Percentiles rank a stretch among this genome's conserved stretches.
These are phyloP conservation scores for Ampelomyces quisqualis DNA, from an alignment of 2,329 filamentous ascomycete species.

Conservation along the genomic window DNA sequence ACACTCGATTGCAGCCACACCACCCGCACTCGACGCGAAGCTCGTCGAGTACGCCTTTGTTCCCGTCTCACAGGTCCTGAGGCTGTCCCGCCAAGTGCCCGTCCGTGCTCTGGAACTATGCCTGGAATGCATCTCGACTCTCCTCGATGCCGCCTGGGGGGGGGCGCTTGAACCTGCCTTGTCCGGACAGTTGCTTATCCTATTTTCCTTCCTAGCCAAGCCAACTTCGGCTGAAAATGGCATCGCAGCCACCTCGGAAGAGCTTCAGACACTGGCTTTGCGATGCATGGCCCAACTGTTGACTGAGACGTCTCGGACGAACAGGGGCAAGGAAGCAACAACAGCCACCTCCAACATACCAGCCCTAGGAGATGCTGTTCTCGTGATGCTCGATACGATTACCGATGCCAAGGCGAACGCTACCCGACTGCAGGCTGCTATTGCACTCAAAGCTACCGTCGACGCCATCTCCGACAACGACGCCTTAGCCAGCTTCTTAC, in stretches of 20 bases:
- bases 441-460: slow-evolving; percentile 64
- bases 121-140: slow-evolving; percentile 70
- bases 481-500: slow-evolving; percentile 81
- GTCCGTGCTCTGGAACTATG: slow-evolving; percentile 72
- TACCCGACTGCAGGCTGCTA: slow-evolving; percentile 71
- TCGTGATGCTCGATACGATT: slow-evolving; percentile 75
- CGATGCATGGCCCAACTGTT: slow-evolving; percentile 69
- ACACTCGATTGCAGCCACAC: slow-evolving; percentile 28
- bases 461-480: slow-evolving; percentile 67
- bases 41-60: slow-evolving; percentile 95
- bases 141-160: slow-evolving; percentile 80
- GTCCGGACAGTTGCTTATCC: slow-evolving; percentile 79
- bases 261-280: slow-evolving; percentile 71
- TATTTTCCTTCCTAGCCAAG: slow-evolving; percentile 79
- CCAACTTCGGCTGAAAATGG: slow-evolving; percentile 59
- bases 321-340: slow-evolving; percentile 54
- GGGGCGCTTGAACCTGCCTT: slow-evolving; percentile 68
- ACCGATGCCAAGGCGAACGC: slow-evolving; percentile 62
- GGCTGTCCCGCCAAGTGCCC: slow-evolving; percentile 70
- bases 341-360: slow-evolving; percentile 65
- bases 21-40: slow-evolving; percentile 67
- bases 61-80: slow-evolving; percentile 82
- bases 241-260: slow-evolving; percentile 62
- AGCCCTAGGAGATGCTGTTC: slow-evolving; percentile 77
- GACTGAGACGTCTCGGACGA: slow-evolving; percentile 54